Base-by-base conservation (phyloP, 192 early-diverging fungal species). In the Pilaira anomala region DNA sequence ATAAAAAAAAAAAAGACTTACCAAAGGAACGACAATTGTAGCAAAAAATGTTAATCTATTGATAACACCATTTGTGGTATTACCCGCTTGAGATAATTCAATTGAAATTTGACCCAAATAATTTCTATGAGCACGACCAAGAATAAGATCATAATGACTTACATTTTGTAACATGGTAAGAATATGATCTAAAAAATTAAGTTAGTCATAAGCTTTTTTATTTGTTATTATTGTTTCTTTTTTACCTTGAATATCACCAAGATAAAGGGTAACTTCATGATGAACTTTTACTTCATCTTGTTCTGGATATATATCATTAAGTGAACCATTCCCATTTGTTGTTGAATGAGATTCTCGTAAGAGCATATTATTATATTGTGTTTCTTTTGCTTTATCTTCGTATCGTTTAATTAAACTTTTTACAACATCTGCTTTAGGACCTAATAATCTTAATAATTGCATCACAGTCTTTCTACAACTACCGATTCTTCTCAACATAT, bases 21-120 rank as follows among this genome's bases (percentile, higher is more conserved):
- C 81, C 82, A 63, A 29, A 16, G 60, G 41, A 33, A 96, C 83
- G 12, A 96, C 68, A 50, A 98, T 90, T 19, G 86, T 88, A 0
- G 93, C 96, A 42, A 97, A 61, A 7, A 90, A 88, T 8, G 94
- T 95, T 67, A 98, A 82, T 56, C 87, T 85, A 58, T 90, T 87
- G 12, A 97, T 88, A 1, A 92, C 92, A 51, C 89, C 90, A 56
- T 92, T 94, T 6, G 93, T 96, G 16, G 83, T 63, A 76, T 96
- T 95, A 26, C 87, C 84, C 3, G 87, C 78, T 45, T 82, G 83
- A 7, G 88, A 88, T 58, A 89, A 77, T 51, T 87, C 88, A 40
- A 94, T 85, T 9, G 82, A 81, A 60, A 93, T 83, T 68, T 86
- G 87, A 7, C 89, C 91, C 66, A 93, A 72, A 60, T 92, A 91